Evolutionary conservation across 1,139 yeast genomes (phyloP).

Genomic region (Hanseniaspora gamundiae): DNA sequence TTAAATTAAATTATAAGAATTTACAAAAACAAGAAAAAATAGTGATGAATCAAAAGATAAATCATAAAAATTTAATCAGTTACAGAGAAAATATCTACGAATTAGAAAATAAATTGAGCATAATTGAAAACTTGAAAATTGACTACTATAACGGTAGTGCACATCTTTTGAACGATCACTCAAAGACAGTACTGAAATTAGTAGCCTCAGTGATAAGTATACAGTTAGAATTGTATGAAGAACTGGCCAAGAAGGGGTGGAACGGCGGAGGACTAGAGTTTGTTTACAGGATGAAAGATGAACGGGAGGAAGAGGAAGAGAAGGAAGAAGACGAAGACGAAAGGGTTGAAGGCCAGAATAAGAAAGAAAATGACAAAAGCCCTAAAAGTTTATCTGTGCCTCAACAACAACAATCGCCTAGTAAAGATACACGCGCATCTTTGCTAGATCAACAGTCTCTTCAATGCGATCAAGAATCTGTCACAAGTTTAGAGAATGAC

Average conservation of each 20-base stretch:
- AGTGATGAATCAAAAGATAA: slow-evolving; percentile 40
- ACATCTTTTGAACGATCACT: slow-evolving; percentile 49
- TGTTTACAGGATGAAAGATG: not conserved
- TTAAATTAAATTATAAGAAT: slow-evolving; percentile 37
- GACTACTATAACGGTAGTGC: slow-evolving; percentile 55
- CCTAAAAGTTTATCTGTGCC: too few species aligned
- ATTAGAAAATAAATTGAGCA: slow-evolving; percentile 64
- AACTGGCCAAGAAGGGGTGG: slow-evolving; percentile 77
- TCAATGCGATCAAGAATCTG: not conserved
- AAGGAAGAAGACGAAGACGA: not conserved
- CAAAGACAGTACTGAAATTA: slow-evolving; percentile 38
- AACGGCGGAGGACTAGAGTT: slow-evolving; percentile 70
- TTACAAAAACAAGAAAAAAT: slow-evolving; percentile 46
- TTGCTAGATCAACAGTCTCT: too few species aligned
- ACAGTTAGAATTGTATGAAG: slow-evolving; percentile 70
- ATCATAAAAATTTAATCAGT: slow-evolving; percentile 45
- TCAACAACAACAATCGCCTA: not conserved
- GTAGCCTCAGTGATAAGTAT: slow-evolving; percentile 63
- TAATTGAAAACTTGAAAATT: slow-evolving; percentile 62
- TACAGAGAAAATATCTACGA: slow-evolving; percentile 57
- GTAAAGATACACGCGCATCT: too few species aligned
- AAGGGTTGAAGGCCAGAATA: not conserved
- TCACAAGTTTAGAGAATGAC: too few species aligned
- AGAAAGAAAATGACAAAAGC: too few species aligned
- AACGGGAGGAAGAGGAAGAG: not conserved